Base-by-base conservation (phyloP, 129 eudicot genomes). In the Centrapalus pauciflorus region DNA sequence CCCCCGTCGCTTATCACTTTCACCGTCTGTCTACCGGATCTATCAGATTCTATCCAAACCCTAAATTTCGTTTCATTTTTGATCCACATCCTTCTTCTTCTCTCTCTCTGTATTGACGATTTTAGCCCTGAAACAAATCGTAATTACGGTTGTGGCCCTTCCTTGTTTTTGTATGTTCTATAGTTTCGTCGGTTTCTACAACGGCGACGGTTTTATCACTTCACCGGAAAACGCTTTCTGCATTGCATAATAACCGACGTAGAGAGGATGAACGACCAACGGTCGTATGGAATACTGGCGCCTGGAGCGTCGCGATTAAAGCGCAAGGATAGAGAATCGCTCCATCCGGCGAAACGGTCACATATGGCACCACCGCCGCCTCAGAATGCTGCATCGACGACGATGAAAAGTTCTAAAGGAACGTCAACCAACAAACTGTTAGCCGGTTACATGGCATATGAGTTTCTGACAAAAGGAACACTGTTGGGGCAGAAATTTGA, bases 371-470 rank as follows among this genome's bases (percentile, higher is more conserved):
- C 85, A 43, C 21, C 78, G 7, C 46, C 33, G 7, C 57, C 57
- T 9, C 61, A 37, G 43, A 33, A 57, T 27, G 9, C 63, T 3
- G 5, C 54, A 3, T 76, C 65, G 11, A 27, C 38, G 21, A 26
- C 29, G 2, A 4, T 46, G 7, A 51, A 23, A 25, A 28, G 63
- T 24, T 17, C 85, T 67, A 57, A 60, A 55, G 33, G 72, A 37
- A 16, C 33, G 24, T 16, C 69, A 3, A 62, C 94, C 0, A 77
- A 74, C 74, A 76, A 75, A 64, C 76, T 83, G 3, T 32, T 88
- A 61, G 96, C 92, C 60, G 96, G 96, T 4, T 85, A 75, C 82
- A 62, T 88, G 83, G 96, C 96, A 7, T 41, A 72, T 45, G 96
- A 88, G 68, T 88, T 82, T 25, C 37, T 82, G 16, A 82, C 92